Base-by-base conservation (phyloP, 345 rosid species). In the Camelina neglecta region DNA sequence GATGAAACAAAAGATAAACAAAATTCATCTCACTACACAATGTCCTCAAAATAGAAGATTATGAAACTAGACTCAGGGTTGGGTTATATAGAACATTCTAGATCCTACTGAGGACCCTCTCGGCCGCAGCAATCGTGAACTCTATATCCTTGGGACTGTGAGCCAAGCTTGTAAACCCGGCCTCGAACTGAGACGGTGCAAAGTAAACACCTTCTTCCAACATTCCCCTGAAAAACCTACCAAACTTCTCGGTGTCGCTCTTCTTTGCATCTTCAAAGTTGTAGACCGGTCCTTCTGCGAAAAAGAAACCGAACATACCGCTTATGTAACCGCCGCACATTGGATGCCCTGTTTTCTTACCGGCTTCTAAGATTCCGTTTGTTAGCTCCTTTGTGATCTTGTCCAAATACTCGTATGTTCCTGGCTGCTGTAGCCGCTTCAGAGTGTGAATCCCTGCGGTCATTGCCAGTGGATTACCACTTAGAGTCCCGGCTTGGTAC, bases 251-350 rank as follows among this genome's bases (percentile, higher is more conserved):
- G 0, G 88, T 59, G 31, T 95, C 96, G 16, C 98, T 89, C 80
- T 88, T 90, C 86, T 89, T 95, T 8, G 98, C 94, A 68, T 92
- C 98, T 0, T 69, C 79, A 9, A 95, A 95, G 82, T 86, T 82
- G 83, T 87, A 31, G 29, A 95, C 97, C 9, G 96, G 97, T 41
- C 96, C 98, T 76, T 93, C 87, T 1, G 92, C 82, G 80, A 95
- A 95, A 90, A 95, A 95, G 88, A 88, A 95, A 8, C 99, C 99
- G 3, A 93, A 95, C 98, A 95, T 93, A 55, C 98, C 99, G 0
- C 87, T 48, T 18, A 95, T 88, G 81, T 86, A 72, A 55, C 93
- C 99, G 0, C 99, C 99, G 2, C 94, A 92, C 13, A 95, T 89
- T 11, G 89, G 89, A 70, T 92, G 98, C 33, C 99, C 96, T 0